Evolutionary conservation across 2,329 filamentous ascomycete species (phyloP).

Genomic region (Cercospora zeina): DNA sequence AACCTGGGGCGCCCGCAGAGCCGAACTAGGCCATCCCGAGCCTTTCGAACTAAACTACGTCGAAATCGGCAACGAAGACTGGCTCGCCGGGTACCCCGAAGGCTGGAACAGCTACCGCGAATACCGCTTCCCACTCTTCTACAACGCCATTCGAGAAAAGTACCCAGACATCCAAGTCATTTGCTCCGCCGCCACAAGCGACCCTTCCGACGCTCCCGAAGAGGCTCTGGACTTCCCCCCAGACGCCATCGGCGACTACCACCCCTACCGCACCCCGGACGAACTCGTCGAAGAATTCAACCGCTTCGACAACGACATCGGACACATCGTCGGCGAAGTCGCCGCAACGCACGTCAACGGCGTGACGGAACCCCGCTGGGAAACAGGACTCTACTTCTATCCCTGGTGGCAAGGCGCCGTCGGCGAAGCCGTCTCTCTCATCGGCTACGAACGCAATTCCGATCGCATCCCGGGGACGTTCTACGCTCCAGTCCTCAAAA

Average conservation of each 20-base stretch:
- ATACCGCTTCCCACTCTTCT: slow-evolving; percentile 60
- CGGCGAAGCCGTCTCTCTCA: slow-evolving; percentile 64
- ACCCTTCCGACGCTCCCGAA: slow-evolving; percentile 20
- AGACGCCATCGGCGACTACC: slow-evolving; percentile 35
- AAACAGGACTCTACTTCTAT: slow-evolving; percentile 43
- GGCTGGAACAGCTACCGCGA: slow-evolving; percentile 45
- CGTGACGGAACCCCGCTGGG: slow-evolving; percentile 42
- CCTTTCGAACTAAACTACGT: slow-evolving; percentile 59
- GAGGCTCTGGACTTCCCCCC: slow-evolving; percentile 22
- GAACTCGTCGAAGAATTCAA: slow-evolving; percentile 36
- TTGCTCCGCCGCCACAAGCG: slow-evolving; percentile 40
- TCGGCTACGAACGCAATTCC: slow-evolving; percentile 65
- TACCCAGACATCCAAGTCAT: slow-evolving; percentile 62
- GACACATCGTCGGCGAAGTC: slow-evolving; percentile 51
- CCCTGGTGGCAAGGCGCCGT: slow-evolving; percentile 57
- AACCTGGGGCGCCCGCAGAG: slow-evolving; percentile 59
- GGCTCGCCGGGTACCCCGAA: slow-evolving; percentile 47
- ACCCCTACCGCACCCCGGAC: slow-evolving; percentile 38
- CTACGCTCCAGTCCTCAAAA: slow-evolving; percentile 38
- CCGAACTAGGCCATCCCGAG: slow-evolving; percentile 60
- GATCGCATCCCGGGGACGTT: slow-evolving; percentile 58
- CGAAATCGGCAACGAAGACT: slow-evolving; percentile 69
- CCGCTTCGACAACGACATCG: slow-evolving; percentile 52
- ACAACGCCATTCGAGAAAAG: slow-evolving; percentile 57
- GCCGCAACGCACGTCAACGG: slow-evolving; percentile 51